Conservation (phyloP, 75 land plant species). For the Pinus taeda region DNA sequence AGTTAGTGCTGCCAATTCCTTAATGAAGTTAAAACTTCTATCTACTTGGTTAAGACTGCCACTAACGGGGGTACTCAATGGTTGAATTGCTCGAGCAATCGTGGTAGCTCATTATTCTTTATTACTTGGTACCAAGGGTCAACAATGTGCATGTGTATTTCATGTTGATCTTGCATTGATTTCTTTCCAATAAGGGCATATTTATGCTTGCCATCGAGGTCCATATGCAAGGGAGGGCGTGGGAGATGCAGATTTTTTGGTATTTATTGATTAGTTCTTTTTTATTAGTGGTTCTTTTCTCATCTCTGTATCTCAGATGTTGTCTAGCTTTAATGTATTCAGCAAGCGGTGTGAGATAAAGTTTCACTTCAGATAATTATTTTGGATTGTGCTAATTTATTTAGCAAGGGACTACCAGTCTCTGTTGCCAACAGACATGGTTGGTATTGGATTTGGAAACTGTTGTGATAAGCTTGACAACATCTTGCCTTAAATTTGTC, state of each 20-base stretch:
- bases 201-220: constrained; percentile 12
- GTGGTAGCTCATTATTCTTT: constrained; percentile 9
- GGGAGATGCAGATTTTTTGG: constrained; percentile 3
- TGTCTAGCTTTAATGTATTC: constrained; percentile 1
- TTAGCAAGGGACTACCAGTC: not conserved
- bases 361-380: constrained; percentile 8
- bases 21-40: constrained; percentile 1
- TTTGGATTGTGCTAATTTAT: constrained; percentile 9
- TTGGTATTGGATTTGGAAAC: constrained; percentile 8
- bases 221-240: not conserved
- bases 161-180: constrained; percentile 10
- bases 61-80: not conserved
- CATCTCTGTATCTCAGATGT: constrained; percentile 8
- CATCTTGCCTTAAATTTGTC: constrained; percentile 8
- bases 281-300: not conserved
- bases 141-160: constrained; percentile 4
- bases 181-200: constrained; percentile 12
- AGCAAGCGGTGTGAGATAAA: constrained; percentile 2
- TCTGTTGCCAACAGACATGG: constrained; percentile 1
- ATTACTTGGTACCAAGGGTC: constrained; percentile 8
- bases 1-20: not conserved
- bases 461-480: constrained; percentile 10
- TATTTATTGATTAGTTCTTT: constrained; percentile 8
- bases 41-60: constrained; percentile 2
- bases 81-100: not conserved